Evolutionary conservation across 345 rosid genomes (phyloP).

Genomic region (Gossypium turneri): DNA sequence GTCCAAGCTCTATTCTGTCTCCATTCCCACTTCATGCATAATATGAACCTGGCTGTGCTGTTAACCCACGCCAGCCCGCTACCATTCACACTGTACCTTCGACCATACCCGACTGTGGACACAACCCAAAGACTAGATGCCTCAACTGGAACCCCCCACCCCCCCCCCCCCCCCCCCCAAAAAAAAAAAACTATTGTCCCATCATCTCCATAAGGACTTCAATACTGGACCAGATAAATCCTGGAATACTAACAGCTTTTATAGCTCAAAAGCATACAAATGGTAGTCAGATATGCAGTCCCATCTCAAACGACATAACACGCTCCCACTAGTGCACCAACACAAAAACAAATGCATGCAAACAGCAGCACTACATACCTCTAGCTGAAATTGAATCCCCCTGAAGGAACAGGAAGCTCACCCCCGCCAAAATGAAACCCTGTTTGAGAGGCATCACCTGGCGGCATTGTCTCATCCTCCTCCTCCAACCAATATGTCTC

Average conservation of each 20-base stretch:
- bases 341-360: background rate
- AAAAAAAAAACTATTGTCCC: constrained; percentile 8
- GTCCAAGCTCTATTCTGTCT: constrained; percentile 20
- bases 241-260: constrained; percentile 23
- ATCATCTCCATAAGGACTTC: constrained; percentile 19
- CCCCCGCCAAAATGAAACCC: constrained; percentile 47
- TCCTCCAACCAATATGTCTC: constrained; percentile 58
- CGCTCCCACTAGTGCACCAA: background rate
- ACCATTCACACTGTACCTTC: constrained; percentile 8
- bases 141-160: constrained; percentile 26
- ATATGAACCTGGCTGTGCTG: background rate
- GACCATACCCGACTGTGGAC: constrained; percentile 18
- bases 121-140: constrained; percentile 27
- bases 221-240: constrained; percentile 14
- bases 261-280: background rate
- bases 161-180: background rate
- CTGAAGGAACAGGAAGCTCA: constrained; percentile 55
- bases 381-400: constrained; percentile 66
- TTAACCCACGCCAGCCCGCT: constrained; percentile 21
- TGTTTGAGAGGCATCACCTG: constrained; percentile 46
- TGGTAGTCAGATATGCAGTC: background rate
- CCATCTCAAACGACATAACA: background rate
- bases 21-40: background rate
- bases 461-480: constrained; percentile 44
- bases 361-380: constrained; percentile 21